Base-by-base conservation (phyloP, 78 protist genomes). In the Cavenderia fasciculata region DNA sequence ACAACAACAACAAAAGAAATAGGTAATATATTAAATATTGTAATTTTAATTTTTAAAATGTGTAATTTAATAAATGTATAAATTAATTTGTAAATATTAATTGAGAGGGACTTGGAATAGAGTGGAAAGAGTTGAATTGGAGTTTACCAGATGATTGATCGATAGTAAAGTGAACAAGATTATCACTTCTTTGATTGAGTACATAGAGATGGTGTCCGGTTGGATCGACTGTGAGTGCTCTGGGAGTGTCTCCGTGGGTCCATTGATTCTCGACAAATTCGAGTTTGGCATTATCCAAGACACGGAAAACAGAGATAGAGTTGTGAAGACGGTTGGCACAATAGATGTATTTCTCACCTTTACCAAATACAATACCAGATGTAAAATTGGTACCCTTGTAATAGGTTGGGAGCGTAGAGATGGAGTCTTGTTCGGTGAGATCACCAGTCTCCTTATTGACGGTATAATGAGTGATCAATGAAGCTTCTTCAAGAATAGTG, bases 131-230 rank as follows among this genome's bases (percentile, higher is more conserved):
- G 8, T 63, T 21, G 72, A 69, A 69, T 2, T 25, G 7, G 21
- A 69, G 16, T 3, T 3, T n/a, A 69, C 75, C 75, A 23, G 75
- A 49, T 11, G n/a, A 2, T 5, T 7, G 19, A 16, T 69, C 75
- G 2, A 41, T 25, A 21, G 75, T 14, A 29, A 46, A 69, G 21
- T 31, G 19, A 5, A 8, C 46, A 27, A 69, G n/a, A 31, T 69
- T 69, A 57, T 69, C 57, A 47, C 59, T 69, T 6, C 57, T 52
- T 31, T 47, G 52, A 16, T 69, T 69, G 75, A 47, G 59, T 10
- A 69, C 75, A 12, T 47, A 47, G 52, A 69, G 75, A 23, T 21
- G 29, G 6, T 25, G 2, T 31, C 21, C 27, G 44, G 43, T 49
- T 69, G 75, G 75, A 41, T 69, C 75, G 12, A 69, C n/a, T 3